Percentiles rank a stretch among this genome's conserved stretches.
phyloP scores from a whole-genome alignment of 2,329 filamentous ascomycete genomes.

The Didymella arachidicola region DNA sequence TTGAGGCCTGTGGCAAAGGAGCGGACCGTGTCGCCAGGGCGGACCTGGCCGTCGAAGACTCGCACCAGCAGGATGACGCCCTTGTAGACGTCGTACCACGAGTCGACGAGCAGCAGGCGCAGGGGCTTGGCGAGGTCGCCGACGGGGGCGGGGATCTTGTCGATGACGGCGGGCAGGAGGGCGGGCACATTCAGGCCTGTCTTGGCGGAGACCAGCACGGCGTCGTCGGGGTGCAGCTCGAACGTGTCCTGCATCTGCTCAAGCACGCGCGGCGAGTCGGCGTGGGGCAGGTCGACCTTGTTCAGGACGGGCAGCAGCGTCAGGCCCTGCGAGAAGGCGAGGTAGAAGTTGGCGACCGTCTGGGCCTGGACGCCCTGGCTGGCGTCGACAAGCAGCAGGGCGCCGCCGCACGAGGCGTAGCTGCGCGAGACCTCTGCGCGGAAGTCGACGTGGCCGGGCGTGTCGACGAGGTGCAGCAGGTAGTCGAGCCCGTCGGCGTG shows the following conservation, averaged over 20 bases:
- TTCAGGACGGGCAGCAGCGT: slow-evolving; percentile 91
- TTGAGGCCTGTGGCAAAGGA: slow-evolving; percentile 88
- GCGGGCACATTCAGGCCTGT: slow-evolving; percentile 86
- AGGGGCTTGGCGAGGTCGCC: slow-evolving; percentile 78
- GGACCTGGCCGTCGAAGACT: slow-evolving; percentile 86
- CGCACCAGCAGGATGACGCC: slow-evolving; percentile 91
- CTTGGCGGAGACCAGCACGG: slow-evolving; percentile 86
- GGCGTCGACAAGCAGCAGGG: slow-evolving; percentile 90
- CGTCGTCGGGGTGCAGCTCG: slow-evolving; percentile 81
- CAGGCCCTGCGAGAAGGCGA: slow-evolving; percentile 91
- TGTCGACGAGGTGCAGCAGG: slow-evolving; percentile 93
- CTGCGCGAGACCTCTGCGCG: slow-evolving; percentile 93
- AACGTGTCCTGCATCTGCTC: slow-evolving; percentile 87
- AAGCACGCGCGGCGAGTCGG: slow-evolving; percentile 84
- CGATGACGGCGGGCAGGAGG: slow-evolving; percentile 85
- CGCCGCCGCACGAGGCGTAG: slow-evolving; percentile 92
- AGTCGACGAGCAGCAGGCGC: slow-evolving; percentile 89
- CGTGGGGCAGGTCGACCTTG: slow-evolving; percentile 92
- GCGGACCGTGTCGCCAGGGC: slow-evolving; percentile 82
- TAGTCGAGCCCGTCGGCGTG: slow-evolving; percentile 81
- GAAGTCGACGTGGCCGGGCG: slow-evolving; percentile 97
- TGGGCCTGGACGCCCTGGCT: slow-evolving; percentile 97
- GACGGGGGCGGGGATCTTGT: slow-evolving; percentile 80
- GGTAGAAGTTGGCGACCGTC: slow-evolving; percentile 98
- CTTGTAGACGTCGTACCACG: slow-evolving; percentile 97